phyloP scores from a whole-genome alignment of 306 rosid genomes.

The Prunus padus region DNA sequence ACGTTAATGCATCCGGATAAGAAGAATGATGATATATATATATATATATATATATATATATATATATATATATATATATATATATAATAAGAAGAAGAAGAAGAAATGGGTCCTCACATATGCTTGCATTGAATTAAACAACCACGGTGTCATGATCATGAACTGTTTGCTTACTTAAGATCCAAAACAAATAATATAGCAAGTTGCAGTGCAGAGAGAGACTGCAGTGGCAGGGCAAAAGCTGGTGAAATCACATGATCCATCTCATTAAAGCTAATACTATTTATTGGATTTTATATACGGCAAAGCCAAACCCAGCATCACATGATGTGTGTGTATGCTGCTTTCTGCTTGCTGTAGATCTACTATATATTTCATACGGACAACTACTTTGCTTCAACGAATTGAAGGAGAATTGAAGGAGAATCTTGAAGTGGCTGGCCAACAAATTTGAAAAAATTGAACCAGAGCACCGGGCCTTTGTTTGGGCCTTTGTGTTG shows the following conservation, averaged over 20 bases:
- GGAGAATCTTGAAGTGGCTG: background rate
- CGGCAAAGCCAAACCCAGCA: background rate
- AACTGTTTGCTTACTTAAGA: constrained; percentile 1
- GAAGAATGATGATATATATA: no score
- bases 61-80: no score
- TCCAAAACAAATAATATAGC: background rate
- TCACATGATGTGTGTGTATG: background rate
- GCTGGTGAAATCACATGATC: background rate
- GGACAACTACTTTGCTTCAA: background rate
- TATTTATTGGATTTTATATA: background rate
- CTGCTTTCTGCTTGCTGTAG: background rate
- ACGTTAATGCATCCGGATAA: no score
- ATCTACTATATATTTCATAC: background rate
- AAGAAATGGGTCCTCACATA: no score
- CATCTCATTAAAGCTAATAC: background rate
- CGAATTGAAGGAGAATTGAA: no score
- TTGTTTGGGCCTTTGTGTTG: no score
- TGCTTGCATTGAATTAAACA: no score
- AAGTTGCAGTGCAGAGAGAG: background rate
- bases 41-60: no score
- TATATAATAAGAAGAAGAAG: no score
- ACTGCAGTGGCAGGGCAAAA: background rate
- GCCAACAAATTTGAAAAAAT: no score
- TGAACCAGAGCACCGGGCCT: no score
- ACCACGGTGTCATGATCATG: background rate